Conservation (phyloP, 2,329 filamentous ascomycete genomes). For the Aspergillus versicolor region DNA sequence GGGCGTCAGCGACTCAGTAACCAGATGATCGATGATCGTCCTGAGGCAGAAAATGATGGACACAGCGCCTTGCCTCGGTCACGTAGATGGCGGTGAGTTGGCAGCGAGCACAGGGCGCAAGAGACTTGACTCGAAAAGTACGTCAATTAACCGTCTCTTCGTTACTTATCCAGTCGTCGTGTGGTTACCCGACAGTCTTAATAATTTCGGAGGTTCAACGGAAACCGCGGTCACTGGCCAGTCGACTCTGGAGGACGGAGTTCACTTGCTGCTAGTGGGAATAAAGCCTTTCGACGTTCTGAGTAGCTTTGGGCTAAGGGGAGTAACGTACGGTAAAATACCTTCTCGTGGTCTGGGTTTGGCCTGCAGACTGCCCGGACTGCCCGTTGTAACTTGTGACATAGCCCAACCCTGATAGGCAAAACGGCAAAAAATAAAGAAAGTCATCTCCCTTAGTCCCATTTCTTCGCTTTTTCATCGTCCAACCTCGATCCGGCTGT, state of each 20-base stretch:
- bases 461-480: constrained; percentile 17
- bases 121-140: background rate
- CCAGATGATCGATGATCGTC: background rate
- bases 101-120: background rate
- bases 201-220: background rate
- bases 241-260: background rate
- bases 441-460: constrained; percentile 9
- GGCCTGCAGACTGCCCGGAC: background rate
- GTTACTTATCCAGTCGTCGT: background rate
- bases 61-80: background rate
- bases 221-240: background rate
- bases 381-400: constrained; percentile 16
- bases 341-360: background rate
- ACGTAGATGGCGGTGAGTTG: constrained; percentile 19
- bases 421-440: constrained; percentile 12
- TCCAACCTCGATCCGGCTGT: constrained; percentile 21
- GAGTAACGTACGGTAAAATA: constrained; percentile 19
- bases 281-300: background rate
- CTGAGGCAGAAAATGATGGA: background rate
- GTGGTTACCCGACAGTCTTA: background rate
- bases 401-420: constrained; percentile 17
- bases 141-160: background rate
- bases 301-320: background rate
- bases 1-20: background rate
- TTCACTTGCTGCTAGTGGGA: background rate